Evolutionary conservation across 306 rosid species (phyloP), one percentile per base, ranked within the genome.

Genomic region (Oemleria cerasiformis): DNA sequence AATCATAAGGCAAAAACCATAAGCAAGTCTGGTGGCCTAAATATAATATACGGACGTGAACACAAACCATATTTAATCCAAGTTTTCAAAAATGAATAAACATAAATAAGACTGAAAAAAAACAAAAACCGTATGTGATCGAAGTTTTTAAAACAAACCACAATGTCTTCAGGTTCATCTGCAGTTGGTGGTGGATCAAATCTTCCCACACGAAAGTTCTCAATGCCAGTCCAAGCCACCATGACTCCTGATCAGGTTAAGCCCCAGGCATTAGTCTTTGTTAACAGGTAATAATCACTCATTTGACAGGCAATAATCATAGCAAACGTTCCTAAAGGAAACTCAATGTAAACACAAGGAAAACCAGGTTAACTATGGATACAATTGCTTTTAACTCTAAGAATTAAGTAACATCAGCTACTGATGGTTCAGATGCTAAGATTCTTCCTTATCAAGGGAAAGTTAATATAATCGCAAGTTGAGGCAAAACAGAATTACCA

Each of bases 211-310:
- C 91, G 79, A 43, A 83, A 93, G 79, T 93, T 92, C 82, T 93
- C 98, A 75, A 93, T 86, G 73, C 98, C 98, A n/a, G 97, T 93
- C 98, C 97, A 93, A 77, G 97, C 98, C 74, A 93, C 86, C 98
- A 93, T 93, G 41, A 91, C 98, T 75, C 97, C 98, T 93, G 77
- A 60, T 70, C 73, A 78, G 54, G 56, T 74, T 43, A 63, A 75
- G 51, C 50, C 6, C 25, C 59, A 57, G 67, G 36, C 3, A 65
- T 45, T 30, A 43, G 53, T 17, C 56, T 75, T 54, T 23, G 58
- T 25, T 14, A 47, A 13, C 51, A 11, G 60, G 48, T 16, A 63
- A 7, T 12, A 8, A 44, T 13, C 48, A 56, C 54, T 63, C 42
- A 1, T 63, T 9, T 14, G 57, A 51, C 57, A 9, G 48, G 70